Conservation (phyloP, 306 rosid species). For the Crotalaria pallida region DNA sequence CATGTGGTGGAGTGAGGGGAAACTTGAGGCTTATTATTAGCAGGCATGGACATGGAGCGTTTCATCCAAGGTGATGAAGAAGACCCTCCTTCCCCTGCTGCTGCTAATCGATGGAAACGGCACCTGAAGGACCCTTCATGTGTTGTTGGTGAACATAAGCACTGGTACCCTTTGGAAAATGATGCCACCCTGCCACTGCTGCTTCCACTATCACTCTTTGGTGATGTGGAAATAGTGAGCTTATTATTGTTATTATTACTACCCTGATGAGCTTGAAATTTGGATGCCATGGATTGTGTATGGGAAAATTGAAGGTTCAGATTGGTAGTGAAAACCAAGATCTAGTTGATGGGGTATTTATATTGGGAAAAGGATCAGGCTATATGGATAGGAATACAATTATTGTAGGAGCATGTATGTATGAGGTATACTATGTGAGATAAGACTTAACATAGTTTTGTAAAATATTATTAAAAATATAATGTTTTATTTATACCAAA, state of each 20-base stretch:
- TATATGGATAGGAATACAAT: neutral
- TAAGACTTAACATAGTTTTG: too few species aligned
- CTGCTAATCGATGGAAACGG: conserved; percentile 53
- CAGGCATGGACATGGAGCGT: conserved; percentile 57
- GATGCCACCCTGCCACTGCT: conserved; percentile 15
- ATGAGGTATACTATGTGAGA: too few species aligned
- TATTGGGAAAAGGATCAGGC: too few species aligned
- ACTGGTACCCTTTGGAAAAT: conserved; percentile 49
- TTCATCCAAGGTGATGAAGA: conserved; percentile 46
- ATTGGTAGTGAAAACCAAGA: neutral
- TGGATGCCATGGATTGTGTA: conserved; percentile 45
- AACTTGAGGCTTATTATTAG: conserved; percentile 12
- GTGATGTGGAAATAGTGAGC: conserved; percentile 44
- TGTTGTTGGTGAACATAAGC: conserved; percentile 86
- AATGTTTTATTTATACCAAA: too few species aligned
- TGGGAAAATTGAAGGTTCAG: conserved; percentile 8
- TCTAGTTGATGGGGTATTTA: neutral
- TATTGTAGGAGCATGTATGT: too few species aligned
- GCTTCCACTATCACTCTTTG: conserved; percentile 34
- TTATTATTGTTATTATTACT: too few species aligned
- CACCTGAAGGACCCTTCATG: conserved; percentile 90
- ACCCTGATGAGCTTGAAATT: conserved; percentile 3
- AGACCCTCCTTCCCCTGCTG: conserved; percentile 29
- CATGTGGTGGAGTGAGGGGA: neutral
- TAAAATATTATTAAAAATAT: too few species aligned